Evolutionary conservation across 2,329 filamentous ascomycete genomes (phyloP).

Genomic region (Epichloe typhina): DNA sequence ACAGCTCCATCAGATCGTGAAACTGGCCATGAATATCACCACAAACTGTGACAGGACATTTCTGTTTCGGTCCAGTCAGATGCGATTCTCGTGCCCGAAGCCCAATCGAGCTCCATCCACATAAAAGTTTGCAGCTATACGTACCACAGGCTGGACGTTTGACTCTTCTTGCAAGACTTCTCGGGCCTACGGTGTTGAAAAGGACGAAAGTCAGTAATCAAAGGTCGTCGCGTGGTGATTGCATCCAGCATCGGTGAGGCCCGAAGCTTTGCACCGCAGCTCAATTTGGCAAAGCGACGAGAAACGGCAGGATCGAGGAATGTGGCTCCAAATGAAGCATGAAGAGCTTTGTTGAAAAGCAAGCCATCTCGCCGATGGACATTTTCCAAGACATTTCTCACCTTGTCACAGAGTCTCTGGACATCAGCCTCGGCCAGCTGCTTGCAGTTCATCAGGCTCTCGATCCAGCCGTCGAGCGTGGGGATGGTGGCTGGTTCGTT

Average conservation of each 20-base stretch:
- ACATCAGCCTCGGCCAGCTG: conserved; percentile 91
- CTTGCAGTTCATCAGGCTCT: conserved; percentile 97
- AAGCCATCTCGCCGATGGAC: neutral
- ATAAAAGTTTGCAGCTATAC: conserved; percentile 15
- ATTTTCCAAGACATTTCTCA: conserved; percentile 25
- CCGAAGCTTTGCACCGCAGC: neutral
- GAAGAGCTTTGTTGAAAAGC: neutral
- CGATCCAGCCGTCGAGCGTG: conserved; percentile 95
- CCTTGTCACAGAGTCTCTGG: conserved; percentile 94
- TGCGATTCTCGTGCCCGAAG: neutral
- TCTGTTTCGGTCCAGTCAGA: conserved; percentile 34
- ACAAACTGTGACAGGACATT: conserved; percentile 97
- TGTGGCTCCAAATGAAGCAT: neutral
- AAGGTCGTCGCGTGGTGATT: neutral
- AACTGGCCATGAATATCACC: conserved; percentile 99
- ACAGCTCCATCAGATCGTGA: conserved; percentile 97
- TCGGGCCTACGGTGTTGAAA: conserved; percentile 49
- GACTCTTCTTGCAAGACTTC: conserved; percentile 96
- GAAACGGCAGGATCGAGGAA: neutral
- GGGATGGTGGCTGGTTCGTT: conserved; percentile 78
- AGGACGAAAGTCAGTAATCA: conserved; percentile 16
- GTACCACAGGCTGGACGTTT: conserved; percentile 96
- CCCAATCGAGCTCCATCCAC: neutral
- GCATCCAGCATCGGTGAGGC: neutral
- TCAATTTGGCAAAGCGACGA: neutral